Evolutionary conservation across 78 protist species (phyloP), one percentile per base, ranked within the genome.

Genomic region (Dictyostelium capitatum): DNA sequence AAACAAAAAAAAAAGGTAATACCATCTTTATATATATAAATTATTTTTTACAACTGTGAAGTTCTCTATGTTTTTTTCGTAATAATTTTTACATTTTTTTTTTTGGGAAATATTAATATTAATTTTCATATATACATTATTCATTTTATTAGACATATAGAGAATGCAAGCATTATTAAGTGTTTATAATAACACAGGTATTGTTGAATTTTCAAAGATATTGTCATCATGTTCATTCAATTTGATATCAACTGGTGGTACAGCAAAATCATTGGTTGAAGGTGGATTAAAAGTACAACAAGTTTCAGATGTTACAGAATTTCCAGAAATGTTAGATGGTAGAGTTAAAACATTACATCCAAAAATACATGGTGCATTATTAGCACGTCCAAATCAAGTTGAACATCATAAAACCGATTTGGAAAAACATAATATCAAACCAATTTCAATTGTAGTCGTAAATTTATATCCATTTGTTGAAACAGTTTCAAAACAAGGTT

Each of bases 291-390:
- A 83, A 5, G 95, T 95, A 17, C 46, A n/a, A 25, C 82, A 80
- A 32, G 97, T 96, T 28, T 17, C 53, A 11, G 97, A 96, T 78
- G 37, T 89, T 37, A 96, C 97, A 23, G 78, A 83, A 72, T 73
- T 37, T 37, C 97, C 97, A 57, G 97, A 96, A 83, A 92, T 96
- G 89, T 75, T 96, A 10, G 97, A 83, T 48, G 97, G 97, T 51
- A 95, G 98, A 28, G 98, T 97, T 25, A 97, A 97, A 94, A 96
- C 98, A 0, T 83, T 97, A 65, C 98, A 97, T 96, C 98, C 98
- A 50, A 87, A 81, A 14, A 89, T 97, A 17, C 98, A 97, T 70
- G 98, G 98, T 51, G 98, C 95, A 6, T 46, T 95, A 46, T 69
- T 95, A 28, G 91, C 91, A n/a, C 50, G 91, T 46, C 75, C 87